Conservation (phyloP, 2,329 filamentous ascomycete genomes). For the Aspergillus novoparasiticus region DNA sequence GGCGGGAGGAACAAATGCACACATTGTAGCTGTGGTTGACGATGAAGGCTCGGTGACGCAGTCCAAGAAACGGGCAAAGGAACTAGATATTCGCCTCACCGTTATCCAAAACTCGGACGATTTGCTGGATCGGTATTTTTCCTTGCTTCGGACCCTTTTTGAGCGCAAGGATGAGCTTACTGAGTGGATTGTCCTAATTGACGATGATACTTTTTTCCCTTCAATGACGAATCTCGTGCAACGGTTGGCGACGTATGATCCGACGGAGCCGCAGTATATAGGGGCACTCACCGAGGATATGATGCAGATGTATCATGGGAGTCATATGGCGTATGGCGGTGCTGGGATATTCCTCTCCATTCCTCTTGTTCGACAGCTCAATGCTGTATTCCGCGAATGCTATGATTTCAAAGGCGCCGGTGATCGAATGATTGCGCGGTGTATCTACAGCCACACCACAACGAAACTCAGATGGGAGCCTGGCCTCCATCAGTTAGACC, state of each 20-base stretch:
- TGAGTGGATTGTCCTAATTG: constrained; percentile 57
- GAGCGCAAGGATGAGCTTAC: constrained; percentile 41
- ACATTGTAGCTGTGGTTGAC: constrained; percentile 53
- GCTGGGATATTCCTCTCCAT: constrained; percentile 58
- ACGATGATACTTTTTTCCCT: constrained; percentile 65
- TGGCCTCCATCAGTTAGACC: constrained; percentile 58
- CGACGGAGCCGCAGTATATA: constrained; percentile 52
- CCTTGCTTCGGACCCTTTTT: constrained; percentile 51
- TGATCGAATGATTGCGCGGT: constrained; percentile 57
- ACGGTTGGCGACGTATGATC: constrained; percentile 49
- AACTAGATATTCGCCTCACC: constrained; percentile 42
- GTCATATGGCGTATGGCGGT: constrained; percentile 61
- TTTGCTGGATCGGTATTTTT: constrained; percentile 54
- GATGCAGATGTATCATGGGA: constrained; percentile 49
- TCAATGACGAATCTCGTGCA: constrained; percentile 51
- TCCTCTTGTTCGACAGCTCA: constrained; percentile 51
- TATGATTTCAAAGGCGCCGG: constrained; percentile 46
- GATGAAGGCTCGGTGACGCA: constrained; percentile 22
- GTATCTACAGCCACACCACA: constrained; percentile 54
- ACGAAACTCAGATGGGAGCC: constrained; percentile 54
- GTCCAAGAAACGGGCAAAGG: constrained; percentile 24
- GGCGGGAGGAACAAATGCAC: constrained; percentile 51
- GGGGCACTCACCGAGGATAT: constrained; percentile 59
- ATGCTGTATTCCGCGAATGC: constrained; percentile 51
- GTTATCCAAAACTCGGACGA: constrained; percentile 23